Evolutionary conservation across 768 basidiomycete genomes (phyloP).

Genomic region (Mycena maculata): DNA sequence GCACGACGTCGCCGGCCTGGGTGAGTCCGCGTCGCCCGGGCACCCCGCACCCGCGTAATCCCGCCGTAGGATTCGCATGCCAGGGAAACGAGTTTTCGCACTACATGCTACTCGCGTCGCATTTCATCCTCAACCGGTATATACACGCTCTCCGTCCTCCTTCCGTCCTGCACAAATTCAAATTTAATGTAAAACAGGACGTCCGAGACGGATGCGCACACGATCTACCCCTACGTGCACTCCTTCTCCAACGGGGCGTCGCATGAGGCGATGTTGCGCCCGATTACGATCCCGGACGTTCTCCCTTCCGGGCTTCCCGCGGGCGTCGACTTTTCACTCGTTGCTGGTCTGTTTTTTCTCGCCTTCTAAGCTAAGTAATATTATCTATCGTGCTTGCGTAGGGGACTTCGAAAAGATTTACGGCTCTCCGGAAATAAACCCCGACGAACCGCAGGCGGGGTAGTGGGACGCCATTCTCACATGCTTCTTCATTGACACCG

Average conservation of each 20-base stretch:
- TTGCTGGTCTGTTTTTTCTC: slow-evolving; percentile 70
- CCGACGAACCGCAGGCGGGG: slow-evolving; percentile 75
- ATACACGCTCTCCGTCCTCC: background rate
- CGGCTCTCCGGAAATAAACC: slow-evolving; percentile 61
- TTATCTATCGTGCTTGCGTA: slow-evolving; percentile 28
- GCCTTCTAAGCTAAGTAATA: background rate
- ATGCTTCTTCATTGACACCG: slow-evolving; percentile 98
- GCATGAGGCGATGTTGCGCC: slow-evolving; percentile 69
- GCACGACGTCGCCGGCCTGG: slow-evolving; percentile 86
- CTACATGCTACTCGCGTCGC: slow-evolving; percentile 92
- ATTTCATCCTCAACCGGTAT: slow-evolving; percentile 88
- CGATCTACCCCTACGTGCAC: slow-evolving; percentile 91
- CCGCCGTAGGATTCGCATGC: slow-evolving; percentile 78
- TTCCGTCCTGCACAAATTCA: background rate
- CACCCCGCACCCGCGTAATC: background rate
- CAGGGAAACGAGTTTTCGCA: slow-evolving; percentile 98
- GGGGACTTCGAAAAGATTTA: slow-evolving; percentile 97
- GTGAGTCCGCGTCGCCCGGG: slow-evolving; percentile 50
- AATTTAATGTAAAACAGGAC: no score
- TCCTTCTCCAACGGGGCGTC: slow-evolving; percentile 87
- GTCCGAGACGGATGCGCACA: slow-evolving; percentile 70
- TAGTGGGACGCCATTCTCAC: slow-evolving; percentile 92
- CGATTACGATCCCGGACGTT: slow-evolving; percentile 85
- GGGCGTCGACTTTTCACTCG: slow-evolving; percentile 80
- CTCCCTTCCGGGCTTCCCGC: slow-evolving; percentile 77